Evolutionary conservation across 257 asterid genomes (phyloP), one percentile per base, ranked within the genome.

Genomic region (Capsicum chinense): DNA sequence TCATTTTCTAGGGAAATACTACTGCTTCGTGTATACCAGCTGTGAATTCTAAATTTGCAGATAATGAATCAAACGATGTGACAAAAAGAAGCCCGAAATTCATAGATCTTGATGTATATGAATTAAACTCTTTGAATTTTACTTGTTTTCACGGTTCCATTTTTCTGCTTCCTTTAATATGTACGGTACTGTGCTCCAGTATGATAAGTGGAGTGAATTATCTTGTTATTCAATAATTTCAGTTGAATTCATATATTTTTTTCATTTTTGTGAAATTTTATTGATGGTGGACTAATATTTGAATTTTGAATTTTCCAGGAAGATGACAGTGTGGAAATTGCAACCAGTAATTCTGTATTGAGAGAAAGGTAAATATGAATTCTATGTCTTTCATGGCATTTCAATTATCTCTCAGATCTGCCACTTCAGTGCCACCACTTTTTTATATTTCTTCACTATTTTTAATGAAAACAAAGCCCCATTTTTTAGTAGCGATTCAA

Each of bases 301-400:
- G 87, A 57, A 63, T 63, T 91, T 87, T 73, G 85, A 80, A 88
- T 84, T 89, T 79, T 42, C 66, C 82, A 89, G 87, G 33, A 26
- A 1, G 91, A 82, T 85, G 93, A 35, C 83, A 60, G 80, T 62
- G 88, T 44, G 54, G 92, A 88, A 37, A 56, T 83, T 56, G 57
- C 68, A 78, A 79, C 85, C 69, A 89, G 84, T 42, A 83, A 88
- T 84, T 66, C 82, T 60, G 90, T 73, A 81, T 68, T 76, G 71
- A 82, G 79, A 80, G 90, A 88, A 86, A 87, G 94, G 94, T 90
- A 85, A 42, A 57, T 37, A n/a, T 1, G 16, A n/a, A 12, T 47
- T 79, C 42, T 71, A 47, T 19, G 6, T n/a, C 44, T 44, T n/a
- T 71, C 10, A 2, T 5, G 59, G 39, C n/a, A 11, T 47, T 73